These are phyloP conservation scores for Colletotrichum abscissum DNA, from an alignment of 2,329 filamentous ascomycete species.

Conservation along the genomic window DNA sequence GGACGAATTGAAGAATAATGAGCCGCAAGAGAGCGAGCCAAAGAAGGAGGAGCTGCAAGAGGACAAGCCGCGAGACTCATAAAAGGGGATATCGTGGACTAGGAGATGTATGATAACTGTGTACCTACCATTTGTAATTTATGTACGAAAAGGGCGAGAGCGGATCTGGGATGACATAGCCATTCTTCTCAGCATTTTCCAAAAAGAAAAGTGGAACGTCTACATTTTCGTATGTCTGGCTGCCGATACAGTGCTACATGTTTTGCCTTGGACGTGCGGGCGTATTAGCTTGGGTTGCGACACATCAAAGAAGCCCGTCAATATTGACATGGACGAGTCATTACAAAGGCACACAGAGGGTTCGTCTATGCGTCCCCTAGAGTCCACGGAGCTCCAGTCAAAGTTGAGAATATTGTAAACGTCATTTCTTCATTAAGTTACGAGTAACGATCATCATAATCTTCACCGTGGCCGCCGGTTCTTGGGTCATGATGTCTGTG, in stretches of 20 bases:
- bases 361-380: too few relatives aligned
- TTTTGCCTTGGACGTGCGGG: background rate
- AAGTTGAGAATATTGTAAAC: background rate
- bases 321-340: background rate
- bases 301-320: background rate
- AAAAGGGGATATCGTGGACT: background rate
- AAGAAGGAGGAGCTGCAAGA: constrained; percentile 30
- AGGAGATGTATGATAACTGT: constrained; percentile 7
- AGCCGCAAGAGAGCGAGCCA: constrained; percentile 1
- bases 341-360: background rate
- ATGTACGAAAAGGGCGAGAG: constrained; percentile 7
- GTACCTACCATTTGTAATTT: constrained; percentile 15
- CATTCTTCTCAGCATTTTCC: constrained; percentile 8
- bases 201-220: background rate
- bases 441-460: background rate
- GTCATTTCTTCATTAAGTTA: background rate
- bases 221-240: background rate
- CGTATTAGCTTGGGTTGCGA: background rate
- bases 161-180: background rate
- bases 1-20: background rate
- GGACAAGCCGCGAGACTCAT: constrained; percentile 16
- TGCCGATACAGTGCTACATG: background rate
- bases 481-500: background rate
- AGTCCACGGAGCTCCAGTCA: background rate
- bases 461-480: background rate